Percentiles rank a stretch among this genome's conserved stretches.
Evolutionary conservation across 2,329 filamentous ascomycete genomes (phyloP).

Genomic region (Monilinia vaccinii-corymbosi): DNA sequence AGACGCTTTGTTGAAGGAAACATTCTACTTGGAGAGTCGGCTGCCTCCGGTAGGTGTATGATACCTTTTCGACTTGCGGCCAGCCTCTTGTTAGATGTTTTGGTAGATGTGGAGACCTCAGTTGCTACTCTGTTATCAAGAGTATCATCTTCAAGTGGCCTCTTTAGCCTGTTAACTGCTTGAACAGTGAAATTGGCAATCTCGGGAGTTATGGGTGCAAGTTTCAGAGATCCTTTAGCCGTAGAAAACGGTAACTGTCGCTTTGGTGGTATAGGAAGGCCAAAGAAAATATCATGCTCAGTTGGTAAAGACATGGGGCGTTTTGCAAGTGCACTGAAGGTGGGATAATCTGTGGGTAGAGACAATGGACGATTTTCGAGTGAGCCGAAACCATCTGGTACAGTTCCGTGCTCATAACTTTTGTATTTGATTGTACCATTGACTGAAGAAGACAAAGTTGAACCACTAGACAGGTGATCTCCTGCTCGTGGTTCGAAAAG

Average conservation of each 20-base stretch:
- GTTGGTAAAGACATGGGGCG: slow-evolving; percentile 1
- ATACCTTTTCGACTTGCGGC: background rate
- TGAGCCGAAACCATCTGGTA: background rate
- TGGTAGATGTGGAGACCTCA: background rate
- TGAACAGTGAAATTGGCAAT: background rate
- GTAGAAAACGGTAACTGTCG: slow-evolving; percentile 24
- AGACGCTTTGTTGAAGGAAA: background rate
- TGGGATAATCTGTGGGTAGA: background rate
- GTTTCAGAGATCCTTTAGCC: background rate
- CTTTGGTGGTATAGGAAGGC: slow-evolving; percentile 20
- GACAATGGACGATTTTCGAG: background rate
- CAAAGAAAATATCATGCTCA: slow-evolving; percentile 1
- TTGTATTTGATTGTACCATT: background rate
- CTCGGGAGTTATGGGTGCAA: background rate
- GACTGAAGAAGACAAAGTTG: background rate
- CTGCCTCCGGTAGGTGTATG: background rate
- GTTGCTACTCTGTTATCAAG: too few relatives aligned
- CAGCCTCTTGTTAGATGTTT: background rate
- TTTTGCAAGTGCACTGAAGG: background rate
- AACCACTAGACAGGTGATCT: background rate
- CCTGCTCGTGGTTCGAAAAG: background rate
- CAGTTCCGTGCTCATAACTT: background rate
- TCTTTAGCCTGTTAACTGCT: background rate
- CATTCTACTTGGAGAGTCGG: background rate
- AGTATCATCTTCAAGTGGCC: background rate